Evolutionary conservation across 495 filamentous ascomycete genomes (phyloP), one percentile per base, ranked within the genome.

Genomic region (Aspergillus ostianus): DNA sequence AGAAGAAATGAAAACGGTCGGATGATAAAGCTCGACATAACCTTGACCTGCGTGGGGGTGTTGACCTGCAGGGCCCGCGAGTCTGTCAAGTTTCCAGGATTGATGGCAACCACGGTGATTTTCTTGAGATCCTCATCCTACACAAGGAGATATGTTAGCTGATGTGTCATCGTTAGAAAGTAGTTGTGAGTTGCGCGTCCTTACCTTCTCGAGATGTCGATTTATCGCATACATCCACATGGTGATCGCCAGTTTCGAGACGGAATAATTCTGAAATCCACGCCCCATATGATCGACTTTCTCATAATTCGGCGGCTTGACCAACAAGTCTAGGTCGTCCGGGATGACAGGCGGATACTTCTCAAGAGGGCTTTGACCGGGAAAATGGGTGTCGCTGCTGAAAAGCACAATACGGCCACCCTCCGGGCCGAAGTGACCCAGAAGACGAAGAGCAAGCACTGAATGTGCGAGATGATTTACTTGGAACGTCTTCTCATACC

Each of bases 201-300:
- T n/a, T 56, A 66, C 67, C 54, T 59, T 32, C 45, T 77, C 66
- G 9, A 83, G 68, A 47, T 67, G 59, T 4, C 69, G 58, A 47
- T 80, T 80, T 52, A 82, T 61, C 13, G 71, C 75, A 55, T 77
- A 73, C 70, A 74, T 74, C 71, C 74, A 80, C 67, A 73, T 78
- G 13, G 75, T 60, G 21, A 73, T 62, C 13, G 70, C 77, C 15
- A 81, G 59, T 53, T 81, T 81, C 8, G 74, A 74, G 18, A 66
- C 73, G 23, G 70, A 74, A 57, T 82, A 81, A 60, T 72, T 56
- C 19, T 56, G 59, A 19, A 62, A 54, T 4, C 55, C 59, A 32
- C 63, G 61, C 15, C 61, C 63, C 56, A 53, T 50, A 19, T 30
- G 55, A 56, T 64, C 26, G 17, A 59, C 62, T 29, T 29, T 51